Evolutionary conservation across 495 filamentous ascomycete species (phyloP).

Genomic region (Cercophora scortea): DNA sequence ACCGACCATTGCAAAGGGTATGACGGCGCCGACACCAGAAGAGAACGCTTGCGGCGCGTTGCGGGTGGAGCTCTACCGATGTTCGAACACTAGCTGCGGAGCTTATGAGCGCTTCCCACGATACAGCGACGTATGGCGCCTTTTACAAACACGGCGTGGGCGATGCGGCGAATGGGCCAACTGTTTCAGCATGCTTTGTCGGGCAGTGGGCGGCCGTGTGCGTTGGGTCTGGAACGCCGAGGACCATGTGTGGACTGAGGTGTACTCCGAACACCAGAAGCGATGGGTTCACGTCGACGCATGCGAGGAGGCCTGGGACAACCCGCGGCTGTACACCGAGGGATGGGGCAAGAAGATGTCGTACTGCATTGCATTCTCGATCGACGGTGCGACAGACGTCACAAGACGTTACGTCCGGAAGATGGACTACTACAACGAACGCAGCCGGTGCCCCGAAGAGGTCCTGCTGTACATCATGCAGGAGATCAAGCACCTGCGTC

Average conservation of each 20-base stretch:
- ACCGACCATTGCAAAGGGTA: slow-evolving; percentile 75
- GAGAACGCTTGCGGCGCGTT: slow-evolving; percentile 81
- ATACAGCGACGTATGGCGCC: slow-evolving; percentile 91
- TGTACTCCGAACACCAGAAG: slow-evolving; percentile 88
- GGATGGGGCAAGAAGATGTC: slow-evolving; percentile 93
- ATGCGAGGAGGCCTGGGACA: slow-evolving; percentile 94
- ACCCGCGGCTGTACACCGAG: slow-evolving; percentile 85
- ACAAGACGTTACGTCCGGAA: slow-evolving; percentile 92
- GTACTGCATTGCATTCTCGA: slow-evolving; percentile 95
- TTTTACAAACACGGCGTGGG: slow-evolving; percentile 77
- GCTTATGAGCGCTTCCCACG: slow-evolving; percentile 84
- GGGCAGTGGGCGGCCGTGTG: slow-evolving; percentile 82
- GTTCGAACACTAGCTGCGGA: slow-evolving; percentile 61
- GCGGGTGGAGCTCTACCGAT: slow-evolving; percentile 83
- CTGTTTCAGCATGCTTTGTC: slow-evolving; percentile 97
- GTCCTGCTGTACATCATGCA: slow-evolving; percentile 81
- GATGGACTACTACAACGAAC: slow-evolving; percentile 59
- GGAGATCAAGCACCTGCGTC: slow-evolving; percentile 77
- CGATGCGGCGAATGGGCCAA: slow-evolving; percentile 95
- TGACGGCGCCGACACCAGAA: slow-evolving; percentile 76
- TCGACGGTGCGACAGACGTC: slow-evolving; percentile 91
- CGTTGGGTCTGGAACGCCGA: slow-evolving; percentile 99
- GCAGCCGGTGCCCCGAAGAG: slow-evolving; percentile 73
- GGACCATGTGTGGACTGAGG: slow-evolving; percentile 95
- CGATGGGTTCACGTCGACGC: slow-evolving; percentile 96